Conservation (phyloP, 2,329 filamentous ascomycete species). For the Ampelomyces quisqualis region DNA sequence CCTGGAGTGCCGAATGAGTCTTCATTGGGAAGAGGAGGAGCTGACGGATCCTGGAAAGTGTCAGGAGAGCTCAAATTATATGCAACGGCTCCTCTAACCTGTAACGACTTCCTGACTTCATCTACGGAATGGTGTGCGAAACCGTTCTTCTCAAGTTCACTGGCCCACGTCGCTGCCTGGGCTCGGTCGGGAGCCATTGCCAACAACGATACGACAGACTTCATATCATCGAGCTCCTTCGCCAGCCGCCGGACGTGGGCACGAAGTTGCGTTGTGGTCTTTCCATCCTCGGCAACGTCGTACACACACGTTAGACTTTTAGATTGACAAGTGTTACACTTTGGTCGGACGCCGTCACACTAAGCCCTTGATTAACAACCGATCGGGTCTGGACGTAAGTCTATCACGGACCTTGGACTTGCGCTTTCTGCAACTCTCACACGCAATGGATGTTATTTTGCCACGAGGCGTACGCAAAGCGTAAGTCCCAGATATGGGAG, state of each 20-base stretch:
- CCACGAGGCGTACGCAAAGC: conserved; percentile 41
- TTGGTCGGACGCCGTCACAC: conserved; percentile 43
- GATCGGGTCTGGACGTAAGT: background rate
- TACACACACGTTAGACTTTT: conserved; percentile 43
- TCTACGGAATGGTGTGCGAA: conserved; percentile 43
- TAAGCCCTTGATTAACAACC: conserved; percentile 17
- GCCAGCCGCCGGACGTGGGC: conserved; percentile 42
- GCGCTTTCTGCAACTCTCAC: conserved; percentile 43
- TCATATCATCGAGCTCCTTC: conserved; percentile 44
- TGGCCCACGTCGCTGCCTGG: conserved; percentile 40
- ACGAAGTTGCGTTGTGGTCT: conserved; percentile 42
- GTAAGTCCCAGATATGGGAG: conserved; percentile 41
- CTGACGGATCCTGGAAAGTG: conserved; percentile 23
- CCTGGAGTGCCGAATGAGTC: conserved; percentile 31
- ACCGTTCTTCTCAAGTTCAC: conserved; percentile 42
- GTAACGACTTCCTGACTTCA: conserved; percentile 41
- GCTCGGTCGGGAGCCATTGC: conserved; percentile 38
- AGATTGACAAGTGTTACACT: conserved; percentile 44
- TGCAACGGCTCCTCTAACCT: conserved; percentile 21
- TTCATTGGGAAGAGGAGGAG: conserved; percentile 23
- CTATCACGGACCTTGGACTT: conserved; percentile 39
- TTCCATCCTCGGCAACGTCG: conserved; percentile 44
- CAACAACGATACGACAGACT: conserved; percentile 39
- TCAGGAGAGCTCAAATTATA: conserved; percentile 11
- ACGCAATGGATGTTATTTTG: conserved; percentile 45